Evolutionary conservation across 2,329 filamentous ascomycete genomes (phyloP).

Genomic region (Parafenestella ontariensis): DNA sequence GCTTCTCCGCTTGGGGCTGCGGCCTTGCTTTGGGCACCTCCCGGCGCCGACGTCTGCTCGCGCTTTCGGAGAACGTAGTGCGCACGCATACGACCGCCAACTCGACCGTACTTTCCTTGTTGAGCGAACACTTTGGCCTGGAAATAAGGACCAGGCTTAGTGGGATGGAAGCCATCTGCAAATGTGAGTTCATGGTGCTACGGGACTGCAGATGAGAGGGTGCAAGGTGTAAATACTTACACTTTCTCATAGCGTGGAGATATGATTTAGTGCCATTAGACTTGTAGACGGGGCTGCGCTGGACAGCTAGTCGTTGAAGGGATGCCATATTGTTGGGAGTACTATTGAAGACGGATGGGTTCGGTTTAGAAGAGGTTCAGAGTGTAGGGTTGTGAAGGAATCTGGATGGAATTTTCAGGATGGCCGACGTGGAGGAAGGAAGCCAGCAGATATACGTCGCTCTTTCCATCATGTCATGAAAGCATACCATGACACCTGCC

Average conservation of each 20-base stretch:
- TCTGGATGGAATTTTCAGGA: background rate
- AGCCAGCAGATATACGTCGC: too few relatives aligned
- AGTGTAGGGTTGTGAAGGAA: too few relatives aligned
- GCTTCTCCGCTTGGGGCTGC: slow-evolving; percentile 1
- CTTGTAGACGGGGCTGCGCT: slow-evolving; percentile 26
- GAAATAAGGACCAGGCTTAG: slow-evolving; percentile 34
- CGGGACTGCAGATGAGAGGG: background rate
- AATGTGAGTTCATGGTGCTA: too few relatives aligned
- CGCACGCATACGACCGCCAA: slow-evolving; percentile 30
- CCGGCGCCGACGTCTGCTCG: slow-evolving; percentile 1
- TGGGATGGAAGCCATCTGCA: slow-evolving; percentile 31
- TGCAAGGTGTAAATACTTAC: slow-evolving; percentile 2
- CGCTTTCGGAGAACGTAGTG: slow-evolving; percentile 28
- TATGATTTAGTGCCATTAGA: slow-evolving; percentile 25
- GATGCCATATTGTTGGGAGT: slow-evolving; percentile 14
- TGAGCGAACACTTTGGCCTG: slow-evolving; percentile 25
- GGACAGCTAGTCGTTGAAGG: slow-evolving; percentile 24
- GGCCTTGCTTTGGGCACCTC: slow-evolving; percentile 3
- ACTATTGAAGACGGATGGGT: background rate
- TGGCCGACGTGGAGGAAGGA: too few relatives aligned
- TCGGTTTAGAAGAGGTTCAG: background rate
- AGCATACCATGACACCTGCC: too few relatives aligned
- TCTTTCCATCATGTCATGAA: too few relatives aligned
- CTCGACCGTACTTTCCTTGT: slow-evolving; percentile 30
- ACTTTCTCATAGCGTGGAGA: slow-evolving; percentile 27